Evolutionary conservation across 441 rosid genomes (phyloP).

Genomic region (Pelargonium fulgidum): DNA sequence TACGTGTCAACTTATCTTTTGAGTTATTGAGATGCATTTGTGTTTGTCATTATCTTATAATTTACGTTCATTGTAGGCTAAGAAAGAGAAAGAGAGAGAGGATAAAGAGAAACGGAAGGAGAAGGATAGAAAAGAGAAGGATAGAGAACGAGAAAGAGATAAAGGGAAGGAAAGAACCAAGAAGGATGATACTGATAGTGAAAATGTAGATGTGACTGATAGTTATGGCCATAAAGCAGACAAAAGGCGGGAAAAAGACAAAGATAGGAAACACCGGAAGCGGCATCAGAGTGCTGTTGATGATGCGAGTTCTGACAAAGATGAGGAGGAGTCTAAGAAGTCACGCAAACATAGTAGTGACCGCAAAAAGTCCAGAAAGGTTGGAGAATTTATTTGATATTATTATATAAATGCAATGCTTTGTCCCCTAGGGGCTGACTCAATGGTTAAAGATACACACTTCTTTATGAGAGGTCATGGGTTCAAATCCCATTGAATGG

Average conservation of each 20-base stretch:
- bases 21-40: not conserved
- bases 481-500: no score
- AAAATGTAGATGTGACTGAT: constrained; percentile 56
- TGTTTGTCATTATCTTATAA: not conserved
- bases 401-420: not conserved
- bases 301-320: constrained; percentile 75
- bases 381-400: constrained; percentile 18
- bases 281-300: constrained; percentile 69
- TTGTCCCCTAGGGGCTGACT: no score
- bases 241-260: constrained; percentile 68
- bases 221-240: constrained; percentile 58
- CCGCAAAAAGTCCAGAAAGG: constrained; percentile 92
- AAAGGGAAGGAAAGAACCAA: constrained; percentile 61
- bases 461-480: no score
- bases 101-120: constrained; percentile 60
- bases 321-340: constrained; percentile 74
- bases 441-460: no score
- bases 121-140: constrained; percentile 68
- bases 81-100: constrained; percentile 60
- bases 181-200: constrained; percentile 84
- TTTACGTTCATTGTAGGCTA: constrained; percentile 35
- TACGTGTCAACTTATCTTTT: not conserved
- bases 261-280: constrained; percentile 79
- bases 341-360: constrained; percentile 80
- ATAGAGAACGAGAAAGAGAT: constrained; percentile 58